These are phyloP conservation scores for Ceratobasidium sp. DNA, from an alignment of 1,284 basidiomycete species.

Conservation along the genomic window DNA sequence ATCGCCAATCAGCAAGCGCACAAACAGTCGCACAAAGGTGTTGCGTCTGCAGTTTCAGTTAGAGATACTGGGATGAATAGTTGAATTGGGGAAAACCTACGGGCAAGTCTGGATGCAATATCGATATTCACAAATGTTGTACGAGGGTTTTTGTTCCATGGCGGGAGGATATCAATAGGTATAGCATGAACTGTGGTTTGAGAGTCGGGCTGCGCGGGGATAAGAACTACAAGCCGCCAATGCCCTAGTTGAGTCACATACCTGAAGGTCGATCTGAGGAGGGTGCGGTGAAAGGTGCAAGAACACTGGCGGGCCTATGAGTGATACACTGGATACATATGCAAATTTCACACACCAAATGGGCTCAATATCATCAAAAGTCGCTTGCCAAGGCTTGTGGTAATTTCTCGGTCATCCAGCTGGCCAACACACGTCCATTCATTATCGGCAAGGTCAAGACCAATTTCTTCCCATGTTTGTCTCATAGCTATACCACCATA, in stretches of 20 bases:
- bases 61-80: too few relatives aligned
- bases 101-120: constrained; percentile 91
- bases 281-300: constrained; percentile 85
- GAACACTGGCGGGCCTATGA: constrained; percentile 64
- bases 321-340: neutral
- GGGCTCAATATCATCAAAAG: constrained; percentile 98
- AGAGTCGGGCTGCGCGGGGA: constrained; percentile 49
- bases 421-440: constrained; percentile 92
- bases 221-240: constrained; percentile 9
- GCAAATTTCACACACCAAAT: constrained; percentile 55
- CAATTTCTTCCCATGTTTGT: constrained; percentile 99
- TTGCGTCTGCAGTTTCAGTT: constrained; percentile 17
- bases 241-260: constrained; percentile 23
- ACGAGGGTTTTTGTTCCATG: constrained; percentile 61
- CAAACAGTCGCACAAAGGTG: constrained; percentile 68
- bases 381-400: constrained; percentile 95
- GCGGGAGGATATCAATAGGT: constrained; percentile 67
- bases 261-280: constrained; percentile 74
- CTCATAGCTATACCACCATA: constrained; percentile 71
- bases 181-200: constrained; percentile 92
- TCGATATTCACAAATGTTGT: constrained; percentile 87
- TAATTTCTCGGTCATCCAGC: constrained; percentile 98
- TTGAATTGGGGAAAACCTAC: too few relatives aligned
- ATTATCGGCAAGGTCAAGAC: constrained; percentile 92
- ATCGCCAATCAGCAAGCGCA: constrained; percentile 86